Evolutionary conservation across 441 rosid species (phyloP).

Genomic region (Dalechampia spathulata): DNA sequence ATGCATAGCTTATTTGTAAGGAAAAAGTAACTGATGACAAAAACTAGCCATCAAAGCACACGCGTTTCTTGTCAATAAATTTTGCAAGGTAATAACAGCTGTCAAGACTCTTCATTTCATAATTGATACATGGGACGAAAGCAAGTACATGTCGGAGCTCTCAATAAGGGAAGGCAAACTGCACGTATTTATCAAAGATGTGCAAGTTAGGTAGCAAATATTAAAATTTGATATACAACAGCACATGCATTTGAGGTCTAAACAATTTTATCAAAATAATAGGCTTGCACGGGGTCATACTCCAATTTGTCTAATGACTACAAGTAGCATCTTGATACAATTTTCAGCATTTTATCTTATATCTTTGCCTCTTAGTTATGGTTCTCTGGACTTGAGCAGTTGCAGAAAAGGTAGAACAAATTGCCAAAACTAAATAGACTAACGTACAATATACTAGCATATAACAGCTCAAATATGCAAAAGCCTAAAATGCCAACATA

Average conservation of each 20-base stretch:
- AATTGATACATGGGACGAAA: not conserved
- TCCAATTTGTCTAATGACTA: not conserved
- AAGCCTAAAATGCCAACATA: no score
- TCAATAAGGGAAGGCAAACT: no score
- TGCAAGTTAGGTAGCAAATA: not conserved
- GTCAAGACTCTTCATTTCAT: not conserved
- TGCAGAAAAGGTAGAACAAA: not conserved
- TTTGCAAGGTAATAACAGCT: not conserved
- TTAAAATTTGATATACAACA: not conserved
- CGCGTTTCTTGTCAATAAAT: not conserved
- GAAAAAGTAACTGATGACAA: not conserved
- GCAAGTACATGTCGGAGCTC: not conserved
- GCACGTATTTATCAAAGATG: no score
- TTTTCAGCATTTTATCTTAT: not conserved
- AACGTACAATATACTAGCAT: not conserved
- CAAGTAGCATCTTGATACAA: not conserved
- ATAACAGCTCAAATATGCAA: not conserved
- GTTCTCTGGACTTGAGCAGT: not conserved
- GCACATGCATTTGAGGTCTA: no score
- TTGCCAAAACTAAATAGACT: not conserved
- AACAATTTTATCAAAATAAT: no score
- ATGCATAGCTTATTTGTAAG: not conserved
- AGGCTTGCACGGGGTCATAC: not conserved
- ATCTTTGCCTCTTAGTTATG: not conserved
- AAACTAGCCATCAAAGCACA: not conserved